Evolutionary conservation across 2,329 filamentous ascomycete species (phyloP).

Genomic region (Diaporthe ampelina): DNA sequence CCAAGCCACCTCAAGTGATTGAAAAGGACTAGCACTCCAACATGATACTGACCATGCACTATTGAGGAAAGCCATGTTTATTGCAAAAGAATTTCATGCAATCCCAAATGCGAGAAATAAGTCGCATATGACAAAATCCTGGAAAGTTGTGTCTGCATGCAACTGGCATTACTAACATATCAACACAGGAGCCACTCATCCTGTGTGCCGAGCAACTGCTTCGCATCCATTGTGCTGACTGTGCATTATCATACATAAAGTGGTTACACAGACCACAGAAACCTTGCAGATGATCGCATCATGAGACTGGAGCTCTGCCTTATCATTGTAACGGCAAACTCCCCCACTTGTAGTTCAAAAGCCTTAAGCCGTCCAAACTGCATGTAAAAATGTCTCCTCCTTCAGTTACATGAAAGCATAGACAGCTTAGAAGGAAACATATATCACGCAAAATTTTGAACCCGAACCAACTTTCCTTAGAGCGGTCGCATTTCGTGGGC

Average conservation of each 20-base stretch:
- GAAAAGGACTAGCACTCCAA: no score
- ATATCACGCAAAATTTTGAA: background rate
- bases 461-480: background rate
- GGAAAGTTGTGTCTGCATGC: background rate
- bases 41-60: no score
- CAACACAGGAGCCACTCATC: background rate
- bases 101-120: background rate
- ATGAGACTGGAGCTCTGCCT: background rate
- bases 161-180: background rate
- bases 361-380: background rate
- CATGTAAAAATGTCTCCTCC: background rate
- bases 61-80: background rate
- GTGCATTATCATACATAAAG: background rate
- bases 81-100: background rate
- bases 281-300: background rate
- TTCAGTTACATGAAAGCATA: no score
- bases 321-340: no score
- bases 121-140: no score
- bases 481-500: background rate
- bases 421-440: background rate
- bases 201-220: no score
- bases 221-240: background rate
- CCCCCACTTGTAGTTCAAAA: no score
- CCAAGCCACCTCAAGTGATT: no score
- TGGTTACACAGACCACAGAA: background rate